Base-by-base conservation (phyloP, 1,284 basidiomycete species). In the Melampsora larici-populina region DNA sequence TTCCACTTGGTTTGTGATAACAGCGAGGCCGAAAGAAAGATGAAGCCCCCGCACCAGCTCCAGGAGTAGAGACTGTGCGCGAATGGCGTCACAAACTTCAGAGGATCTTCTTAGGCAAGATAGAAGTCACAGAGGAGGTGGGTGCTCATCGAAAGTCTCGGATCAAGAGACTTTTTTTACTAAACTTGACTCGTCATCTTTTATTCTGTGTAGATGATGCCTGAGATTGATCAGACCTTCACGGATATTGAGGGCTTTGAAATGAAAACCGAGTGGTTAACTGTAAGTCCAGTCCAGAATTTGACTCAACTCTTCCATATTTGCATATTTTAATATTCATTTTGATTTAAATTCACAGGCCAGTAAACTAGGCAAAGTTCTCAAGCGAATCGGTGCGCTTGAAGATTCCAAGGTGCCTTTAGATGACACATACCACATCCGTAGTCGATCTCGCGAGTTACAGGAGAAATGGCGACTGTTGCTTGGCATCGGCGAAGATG, bases 51-150 rank as follows among this genome's bases (percentile, higher is more conserved):
- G 33, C 40, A 24, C 51, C 60, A 60, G 48, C 69, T 46, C 70
- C 74, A 51, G 78, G 78, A 13, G 58, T 67, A 29, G 33, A 62
- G 18, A 48, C 72, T 31, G 73, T 76, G 8, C 64, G 68, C 17
- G 90, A 91, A 76, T 94, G 93, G 93, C 88, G 93, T 81, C 92
- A 94, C 84, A 91, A 89, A 84, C 89, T 96, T 7, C 94, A 97
- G 85, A 91, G 93, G 81, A 90, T 89, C 0, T 96, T 97, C 87
- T 86, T 97, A 74, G 87, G 87, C 80, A 90, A 87, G 86, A 84
- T 78, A 80, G 84, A 62, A 64, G 83, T 79, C 79, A 83, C 76
- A 70, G 82, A 78, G 79, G 83, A 81, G 75, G 85, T 85, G 6
- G 13, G 80, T 78, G 62, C 58, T n/a, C 15, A 48, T n/a, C 4